Conservation (phyloP, 805 yeast species). For the Myxozyma mucilagina region DNA sequence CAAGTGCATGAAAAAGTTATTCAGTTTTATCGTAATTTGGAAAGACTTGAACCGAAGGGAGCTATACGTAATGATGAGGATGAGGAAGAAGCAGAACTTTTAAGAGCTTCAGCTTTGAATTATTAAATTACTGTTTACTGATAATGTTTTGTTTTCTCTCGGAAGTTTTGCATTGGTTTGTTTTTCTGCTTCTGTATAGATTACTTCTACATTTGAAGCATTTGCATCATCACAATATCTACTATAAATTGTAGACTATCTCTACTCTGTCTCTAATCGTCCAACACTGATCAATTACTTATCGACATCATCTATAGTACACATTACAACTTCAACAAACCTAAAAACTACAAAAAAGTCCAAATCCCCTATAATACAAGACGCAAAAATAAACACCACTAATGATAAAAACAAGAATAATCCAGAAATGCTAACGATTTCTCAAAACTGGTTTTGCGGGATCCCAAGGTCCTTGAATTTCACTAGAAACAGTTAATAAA, state of each 20-base stretch:
- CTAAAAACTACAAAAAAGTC: no score
- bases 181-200: no score
- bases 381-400: background rate
- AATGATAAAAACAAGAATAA: background rate
- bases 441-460: constrained; percentile 68
- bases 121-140: background rate
- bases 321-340: no score
- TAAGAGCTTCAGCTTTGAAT: constrained; percentile 1
- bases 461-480: constrained; percentile 92
- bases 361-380: background rate
- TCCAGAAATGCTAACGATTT: constrained; percentile 4
- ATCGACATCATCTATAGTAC: no score
- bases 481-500: constrained; percentile 40
- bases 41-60: constrained; percentile 3
- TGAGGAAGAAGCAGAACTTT: constrained; percentile 3
- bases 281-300: no score
- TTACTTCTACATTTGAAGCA: no score
- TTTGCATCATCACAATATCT: no score
- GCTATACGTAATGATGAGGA: background rate
- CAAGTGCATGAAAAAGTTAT: constrained; percentile 69
- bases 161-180: background rate
- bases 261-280: no score
- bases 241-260: no score
- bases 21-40: constrained; percentile 54
- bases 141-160: background rate